A percentile compares a stretch with the other conserved stretches of the same genome.
Conservation (phyloP, 2,329 filamentous ascomycete genomes). For the Aureobasidium sp. region DNA sequence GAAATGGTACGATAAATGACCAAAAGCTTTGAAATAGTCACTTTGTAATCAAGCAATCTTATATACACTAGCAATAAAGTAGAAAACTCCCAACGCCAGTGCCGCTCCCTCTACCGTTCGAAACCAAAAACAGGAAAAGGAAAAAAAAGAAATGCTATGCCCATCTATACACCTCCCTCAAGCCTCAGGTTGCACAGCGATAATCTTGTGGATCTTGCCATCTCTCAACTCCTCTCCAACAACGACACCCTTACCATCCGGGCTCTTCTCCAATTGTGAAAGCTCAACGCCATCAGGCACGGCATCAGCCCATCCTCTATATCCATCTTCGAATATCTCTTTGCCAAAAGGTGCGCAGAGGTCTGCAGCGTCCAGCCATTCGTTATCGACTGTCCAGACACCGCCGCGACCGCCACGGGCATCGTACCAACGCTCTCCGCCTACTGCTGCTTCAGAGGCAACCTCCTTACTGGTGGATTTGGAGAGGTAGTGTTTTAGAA, state of each 20-base stretch:
- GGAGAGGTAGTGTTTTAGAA: slow-evolving; percentile 4
- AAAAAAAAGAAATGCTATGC: not conserved
- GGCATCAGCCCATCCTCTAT: not conserved
- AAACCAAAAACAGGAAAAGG: not conserved
- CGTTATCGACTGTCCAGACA: slow-evolving; percentile 6
- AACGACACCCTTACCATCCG: not conserved
- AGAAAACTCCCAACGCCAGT: not conserved
- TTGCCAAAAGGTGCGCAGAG: slow-evolving; percentile 1
- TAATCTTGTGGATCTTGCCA: not conserved
- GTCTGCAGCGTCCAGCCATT: slow-evolving; percentile 7
- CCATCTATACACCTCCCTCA: slow-evolving; percentile 7
- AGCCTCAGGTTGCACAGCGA: not conserved
- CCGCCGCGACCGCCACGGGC: slow-evolving; percentile 5
- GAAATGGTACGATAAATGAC: too few species aligned
- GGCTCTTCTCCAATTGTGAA: not conserved
- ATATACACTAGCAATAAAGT: too few species aligned
- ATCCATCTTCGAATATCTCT: slow-evolving; percentile 8
- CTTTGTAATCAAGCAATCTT: not conserved
- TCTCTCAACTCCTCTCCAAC: not conserved
- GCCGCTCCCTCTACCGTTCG: not conserved
- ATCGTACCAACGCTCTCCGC: slow-evolving; percentile 9
- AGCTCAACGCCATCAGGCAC: not conserved
- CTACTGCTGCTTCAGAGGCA: slow-evolving; percentile 6
- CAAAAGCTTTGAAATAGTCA: too few species aligned
- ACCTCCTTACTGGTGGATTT: slow-evolving; percentile 1